A percentile compares a stretch with the other conserved stretches of the same genome.
These are phyloP conservation scores for Colletotrichum cereale DNA, from an alignment of 2,329 filamentous ascomycete genomes.

Conservation along the genomic window DNA sequence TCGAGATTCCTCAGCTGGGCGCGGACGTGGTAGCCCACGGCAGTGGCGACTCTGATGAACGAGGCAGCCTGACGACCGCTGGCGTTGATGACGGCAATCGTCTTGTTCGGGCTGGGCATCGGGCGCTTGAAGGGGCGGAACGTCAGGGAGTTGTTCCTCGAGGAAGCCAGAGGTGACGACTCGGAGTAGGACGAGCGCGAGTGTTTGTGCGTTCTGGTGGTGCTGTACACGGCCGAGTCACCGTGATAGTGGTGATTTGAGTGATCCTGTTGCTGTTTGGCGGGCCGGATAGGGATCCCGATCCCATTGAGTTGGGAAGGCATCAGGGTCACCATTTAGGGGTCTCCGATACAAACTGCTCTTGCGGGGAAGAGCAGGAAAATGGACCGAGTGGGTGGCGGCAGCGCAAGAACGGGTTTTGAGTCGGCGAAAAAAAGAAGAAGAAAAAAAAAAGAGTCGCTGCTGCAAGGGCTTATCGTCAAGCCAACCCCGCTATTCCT, in stretches of 20 bases:
- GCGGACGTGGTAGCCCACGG: constrained; percentile 92
- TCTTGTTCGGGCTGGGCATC: constrained; percentile 76
- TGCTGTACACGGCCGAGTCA: constrained; percentile 36
- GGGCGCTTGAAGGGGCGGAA: constrained; percentile 71
- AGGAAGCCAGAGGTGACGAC: constrained; percentile 64
- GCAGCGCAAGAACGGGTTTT: constrained; percentile 20
- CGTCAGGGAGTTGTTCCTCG: constrained; percentile 71
- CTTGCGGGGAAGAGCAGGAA: constrained; percentile 33
- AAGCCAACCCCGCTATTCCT: constrained; percentile 40
- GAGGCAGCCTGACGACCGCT: constrained; percentile 96
- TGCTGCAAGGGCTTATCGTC: constrained; percentile 39
- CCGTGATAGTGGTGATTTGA: constrained; percentile 39
- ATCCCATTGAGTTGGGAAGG: constrained; percentile 50
- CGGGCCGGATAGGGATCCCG: constrained; percentile 51
- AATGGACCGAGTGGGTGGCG: constrained; percentile 14
- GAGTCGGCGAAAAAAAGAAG: constrained; percentile 9
- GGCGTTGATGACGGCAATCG: constrained; percentile 94
- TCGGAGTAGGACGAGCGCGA: constrained; percentile 73
- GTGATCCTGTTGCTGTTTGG: constrained; percentile 44
- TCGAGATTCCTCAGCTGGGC: constrained; percentile 91
- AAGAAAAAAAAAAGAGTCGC: background rate
- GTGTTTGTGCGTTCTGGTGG: constrained; percentile 66
- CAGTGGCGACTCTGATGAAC: constrained; percentile 92
- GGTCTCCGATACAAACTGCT: constrained; percentile 25
- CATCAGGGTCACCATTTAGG: constrained; percentile 46